Base-by-base conservation (phyloP, 179 eudicot genomes). In the Beta corolliflora region DNA sequence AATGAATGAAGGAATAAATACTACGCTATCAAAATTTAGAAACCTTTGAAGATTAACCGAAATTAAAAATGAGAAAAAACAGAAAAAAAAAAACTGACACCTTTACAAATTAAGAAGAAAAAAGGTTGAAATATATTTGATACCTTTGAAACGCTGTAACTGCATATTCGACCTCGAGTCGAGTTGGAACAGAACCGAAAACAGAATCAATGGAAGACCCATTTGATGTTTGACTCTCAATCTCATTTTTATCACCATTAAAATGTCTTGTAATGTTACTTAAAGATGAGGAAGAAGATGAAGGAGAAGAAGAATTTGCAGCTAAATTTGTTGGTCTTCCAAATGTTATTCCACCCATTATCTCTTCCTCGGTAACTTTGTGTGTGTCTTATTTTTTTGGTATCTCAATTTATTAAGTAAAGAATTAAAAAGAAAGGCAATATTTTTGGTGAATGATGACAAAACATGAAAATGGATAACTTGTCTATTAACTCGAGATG, bases 81-180 rank as follows among this genome's bases (percentile, higher is more conserved):
- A 10, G 3, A n/a, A 2, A 52, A 10, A 13, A 31, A 13, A 31
- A 6, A 36, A 18, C 50, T 25, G 29, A 25, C 29, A 25, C 29
- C 29, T 25, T 25, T 25, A 25, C 29, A 25, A 25, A 25, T 25
- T 25, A 46, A 46, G 50, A 46, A 46, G 50, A 5, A 8, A 14
- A 21, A 25, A 3, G 23, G 19, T 12, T 9, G 2, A 19, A 16
- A 6, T 48, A 3, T n/a, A 9, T n/a, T 23, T 2, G 21, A 23
- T 29, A 87, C 91, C 88, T 85, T 59, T 83, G 86, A 73, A 88
- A 84, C 36, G 88, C 85, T 67, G 86, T 54, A 46, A 88, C 67
- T 25, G 91, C 91, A 45, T 76, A 67, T 68, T 86, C 77, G 15
- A 75, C 91, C 83, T 88, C 91, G 16, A 61, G 68, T 41, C 73